Evolutionary conservation across 2,329 filamentous ascomycete species (phyloP).

Genomic region (Clarireedia homoeocarpa): DNA sequence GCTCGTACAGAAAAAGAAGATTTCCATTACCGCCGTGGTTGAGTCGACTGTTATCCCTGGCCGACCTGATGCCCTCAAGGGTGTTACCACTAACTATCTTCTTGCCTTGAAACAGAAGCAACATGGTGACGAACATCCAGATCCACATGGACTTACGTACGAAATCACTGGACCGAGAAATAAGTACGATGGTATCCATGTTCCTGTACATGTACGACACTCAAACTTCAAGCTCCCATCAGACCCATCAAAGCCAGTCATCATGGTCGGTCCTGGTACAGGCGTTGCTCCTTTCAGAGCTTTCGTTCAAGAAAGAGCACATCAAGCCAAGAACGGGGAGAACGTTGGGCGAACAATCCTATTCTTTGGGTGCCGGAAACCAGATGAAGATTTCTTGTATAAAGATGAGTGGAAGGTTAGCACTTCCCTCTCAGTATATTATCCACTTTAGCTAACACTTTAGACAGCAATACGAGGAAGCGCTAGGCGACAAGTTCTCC

Average conservation of each 20-base stretch:
- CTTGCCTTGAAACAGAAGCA: constrained; percentile 95
- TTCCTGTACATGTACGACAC: constrained; percentile 92
- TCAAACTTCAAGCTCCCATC: constrained; percentile 99
- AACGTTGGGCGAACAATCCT: constrained; percentile 80
- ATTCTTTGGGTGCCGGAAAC: constrained; percentile 91
- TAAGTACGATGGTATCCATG: constrained; percentile 93
- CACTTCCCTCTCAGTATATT: constrained; percentile 12
- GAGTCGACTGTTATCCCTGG: constrained; percentile 75
- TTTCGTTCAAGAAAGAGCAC: constrained; percentile 89
- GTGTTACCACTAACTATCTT: constrained; percentile 95
- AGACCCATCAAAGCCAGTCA: constrained; percentile 85
- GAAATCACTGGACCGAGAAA: constrained; percentile 83
- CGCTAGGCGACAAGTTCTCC: constrained; percentile 81
- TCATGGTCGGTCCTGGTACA: constrained; percentile 93
- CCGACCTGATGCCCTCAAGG: constrained; percentile 72
- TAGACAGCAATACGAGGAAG: constrained; percentile 68
- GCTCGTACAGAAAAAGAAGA: constrained; percentile 79
- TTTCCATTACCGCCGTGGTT: constrained; percentile 91
- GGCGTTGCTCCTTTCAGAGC: constrained; percentile 94
- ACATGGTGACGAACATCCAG: constrained; percentile 74
- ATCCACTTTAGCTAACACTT: constrained; percentile 14
- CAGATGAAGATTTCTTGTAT: constrained; percentile 88
- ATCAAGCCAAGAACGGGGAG: constrained; percentile 70
- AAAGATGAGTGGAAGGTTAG: constrained; percentile 86
- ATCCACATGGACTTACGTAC: constrained; percentile 79